These are phyloP conservation scores for Tulasnella sp. DNA, from an alignment of 768 basidiomycete genomes.

Conservation along the genomic window DNA sequence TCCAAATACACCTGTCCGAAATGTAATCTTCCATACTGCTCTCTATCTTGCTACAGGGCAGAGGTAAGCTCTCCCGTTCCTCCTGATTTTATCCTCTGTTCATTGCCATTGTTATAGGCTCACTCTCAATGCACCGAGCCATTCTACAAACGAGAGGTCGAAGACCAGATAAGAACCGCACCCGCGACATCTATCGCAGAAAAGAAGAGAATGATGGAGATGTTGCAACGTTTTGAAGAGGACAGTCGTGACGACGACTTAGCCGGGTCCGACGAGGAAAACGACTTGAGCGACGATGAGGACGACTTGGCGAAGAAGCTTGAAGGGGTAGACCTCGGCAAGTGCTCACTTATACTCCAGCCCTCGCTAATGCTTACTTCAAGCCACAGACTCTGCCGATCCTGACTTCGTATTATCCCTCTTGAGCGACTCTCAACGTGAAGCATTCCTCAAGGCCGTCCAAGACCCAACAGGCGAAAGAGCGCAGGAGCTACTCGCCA, in stretches of 20 bases:
- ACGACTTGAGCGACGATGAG: conserved; percentile 27
- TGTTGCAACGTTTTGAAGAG: conserved; percentile 62
- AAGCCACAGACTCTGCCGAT: conserved; percentile 38
- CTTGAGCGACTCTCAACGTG: conserved; percentile 47
- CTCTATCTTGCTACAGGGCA: conserved; percentile 65
- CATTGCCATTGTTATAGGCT: conserved; percentile 26
- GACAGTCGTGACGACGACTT: conserved; percentile 25
- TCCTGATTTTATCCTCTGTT: neutral
- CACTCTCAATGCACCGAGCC: conserved; percentile 70
- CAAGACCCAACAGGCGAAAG: conserved; percentile 51
- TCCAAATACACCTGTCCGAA: conserved; percentile 72
- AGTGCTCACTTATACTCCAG: conserved; percentile 16
- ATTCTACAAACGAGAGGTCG: conserved; percentile 69
- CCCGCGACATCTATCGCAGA: conserved; percentile 48
- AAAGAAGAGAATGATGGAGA: conserved; percentile 50
- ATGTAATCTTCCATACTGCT: conserved; percentile 76
- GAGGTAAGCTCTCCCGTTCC: conserved; percentile 33
- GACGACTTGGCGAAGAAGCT: conserved; percentile 42
- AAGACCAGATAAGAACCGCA: conserved; percentile 44
- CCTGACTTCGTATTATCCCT: conserved; percentile 48
- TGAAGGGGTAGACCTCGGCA: conserved; percentile 50
- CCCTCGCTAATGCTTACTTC: neutral
- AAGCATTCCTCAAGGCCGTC: conserved; percentile 47
- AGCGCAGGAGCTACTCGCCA: conserved; percentile 47
- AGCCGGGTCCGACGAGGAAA: conserved; percentile 13